Evolutionary conservation across 148 eudicot species (phyloP).

Genomic region (Persicaria maculosa): DNA sequence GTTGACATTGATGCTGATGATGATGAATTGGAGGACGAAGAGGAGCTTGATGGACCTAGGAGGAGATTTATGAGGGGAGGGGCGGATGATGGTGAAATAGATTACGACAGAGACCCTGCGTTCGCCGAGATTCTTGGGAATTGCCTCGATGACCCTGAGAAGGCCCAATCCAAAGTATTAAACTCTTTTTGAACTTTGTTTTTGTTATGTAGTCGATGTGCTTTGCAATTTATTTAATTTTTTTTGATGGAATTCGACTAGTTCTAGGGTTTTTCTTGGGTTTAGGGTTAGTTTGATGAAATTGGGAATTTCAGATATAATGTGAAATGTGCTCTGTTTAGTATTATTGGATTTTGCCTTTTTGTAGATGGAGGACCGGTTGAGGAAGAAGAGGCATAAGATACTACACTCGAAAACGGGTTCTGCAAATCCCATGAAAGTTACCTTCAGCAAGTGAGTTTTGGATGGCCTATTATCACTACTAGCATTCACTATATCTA

Average conservation of each 20-base stretch:
- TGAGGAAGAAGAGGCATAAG: slow-evolving; percentile 75
- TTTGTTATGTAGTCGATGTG: background rate
- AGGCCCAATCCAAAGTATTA: slow-evolving; percentile 62
- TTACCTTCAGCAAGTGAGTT: slow-evolving; percentile 68
- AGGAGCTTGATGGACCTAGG: slow-evolving; percentile 31
- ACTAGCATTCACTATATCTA: background rate
- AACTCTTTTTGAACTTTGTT: background rate
- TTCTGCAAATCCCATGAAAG: slow-evolving; percentile 65
- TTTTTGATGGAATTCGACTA: background rate
- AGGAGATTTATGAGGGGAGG: slow-evolving; percentile 33
- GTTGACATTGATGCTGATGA: slow-evolving; percentile 8
- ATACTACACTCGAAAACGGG: slow-evolving; percentile 84
- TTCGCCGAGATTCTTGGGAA: slow-evolving; percentile 82
- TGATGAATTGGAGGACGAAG: slow-evolving; percentile 38
- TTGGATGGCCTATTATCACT: background rate
- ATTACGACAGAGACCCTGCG: slow-evolving; percentile 81
- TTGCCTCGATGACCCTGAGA: slow-evolving; percentile 71
- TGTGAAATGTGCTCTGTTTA: background rate
- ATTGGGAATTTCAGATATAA: slow-evolving; percentile 6
- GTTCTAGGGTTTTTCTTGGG: background rate
- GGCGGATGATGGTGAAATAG: slow-evolving; percentile 30
- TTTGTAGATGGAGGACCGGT: slow-evolving; percentile 73
- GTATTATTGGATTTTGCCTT: slow-evolving; percentile 4
- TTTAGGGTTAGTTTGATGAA: background rate
- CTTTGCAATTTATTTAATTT: background rate